Evolutionary conservation across 23 red algal species (phyloP).

Genomic region (Pyropia haitanensis): DNA sequence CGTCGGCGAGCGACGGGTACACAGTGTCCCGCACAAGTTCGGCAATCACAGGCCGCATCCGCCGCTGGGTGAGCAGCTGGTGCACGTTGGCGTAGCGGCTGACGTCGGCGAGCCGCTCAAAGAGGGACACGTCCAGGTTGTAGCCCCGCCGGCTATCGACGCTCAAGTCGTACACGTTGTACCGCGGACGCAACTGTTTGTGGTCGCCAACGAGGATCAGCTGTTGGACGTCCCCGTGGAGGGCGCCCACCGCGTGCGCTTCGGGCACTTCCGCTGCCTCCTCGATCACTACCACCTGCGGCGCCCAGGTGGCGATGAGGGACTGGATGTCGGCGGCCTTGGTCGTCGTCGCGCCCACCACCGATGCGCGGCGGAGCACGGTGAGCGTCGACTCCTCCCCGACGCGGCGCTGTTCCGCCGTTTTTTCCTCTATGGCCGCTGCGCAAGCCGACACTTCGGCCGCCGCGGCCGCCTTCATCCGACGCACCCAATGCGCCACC

Average conservation of each 20-base stretch:
- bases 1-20: slow-evolving; percentile 23
- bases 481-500: not conserved
- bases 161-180: slow-evolving; percentile 10
- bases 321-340: slow-evolving; percentile 16
- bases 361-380: not conserved
- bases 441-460: not conserved
- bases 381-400: not conserved
- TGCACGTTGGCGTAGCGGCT: not conserved
- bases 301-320: slow-evolving; percentile 2
- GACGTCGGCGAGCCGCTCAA: slow-evolving; percentile 21
- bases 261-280: slow-evolving; percentile 44
- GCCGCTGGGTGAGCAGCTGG: slow-evolving; percentile 21
- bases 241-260: slow-evolving; percentile 4
- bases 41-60: slow-evolving; percentile 42
- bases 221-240: slow-evolving; percentile 15
- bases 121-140: slow-evolving; percentile 49
- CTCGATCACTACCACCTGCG: slow-evolving; percentile 29
- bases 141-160: not conserved
- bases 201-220: slow-evolving; percentile 50
- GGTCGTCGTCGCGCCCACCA: slow-evolving; percentile 39
- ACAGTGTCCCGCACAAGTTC: not conserved
- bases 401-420: not conserved
- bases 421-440: not conserved
- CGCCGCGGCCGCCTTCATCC: not conserved
- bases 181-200: slow-evolving; percentile 29